Evolutionary conservation across 805 yeast species (phyloP).

Genomic region (Lipomyces kockii): DNA sequence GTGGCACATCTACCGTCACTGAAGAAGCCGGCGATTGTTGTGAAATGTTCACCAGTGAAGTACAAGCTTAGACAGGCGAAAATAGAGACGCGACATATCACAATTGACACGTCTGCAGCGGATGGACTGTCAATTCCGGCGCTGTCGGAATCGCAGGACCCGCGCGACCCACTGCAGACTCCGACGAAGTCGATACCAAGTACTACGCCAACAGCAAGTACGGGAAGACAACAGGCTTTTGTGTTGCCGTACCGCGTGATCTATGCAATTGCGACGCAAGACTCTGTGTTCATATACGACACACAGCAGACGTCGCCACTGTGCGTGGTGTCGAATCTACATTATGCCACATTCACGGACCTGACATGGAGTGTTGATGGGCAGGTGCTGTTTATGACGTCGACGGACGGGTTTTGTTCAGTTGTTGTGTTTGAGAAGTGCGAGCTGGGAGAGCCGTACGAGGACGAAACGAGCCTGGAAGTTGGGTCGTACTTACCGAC

Average conservation of each 20-base stretch:
- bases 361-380: slow-evolving; percentile 86
- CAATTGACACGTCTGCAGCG: slow-evolving; percentile 30
- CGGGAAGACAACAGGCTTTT: slow-evolving; percentile 48
- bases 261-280: slow-evolving; percentile 93
- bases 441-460: slow-evolving; percentile 58
- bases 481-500: slow-evolving; percentile 20
- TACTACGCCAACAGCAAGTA: slow-evolving; percentile 5
- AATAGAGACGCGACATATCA: slow-evolving; percentile 23
- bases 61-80: slow-evolving; percentile 49
- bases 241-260: slow-evolving; percentile 76
- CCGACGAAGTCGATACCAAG: slow-evolving; percentile 17
- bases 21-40: slow-evolving; percentile 81
- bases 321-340: slow-evolving; percentile 76
- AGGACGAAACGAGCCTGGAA: slow-evolving; percentile 15
- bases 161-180: background rate
- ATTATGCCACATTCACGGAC: slow-evolving; percentile 88
- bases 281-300: slow-evolving; percentile 78
- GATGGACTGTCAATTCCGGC: slow-evolving; percentile 22
- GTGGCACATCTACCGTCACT: slow-evolving; percentile 79
- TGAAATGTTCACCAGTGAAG: slow-evolving; percentile 72
- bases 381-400: slow-evolving; percentile 65
- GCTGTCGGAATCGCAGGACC: slow-evolving; percentile 13
- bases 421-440: slow-evolving; percentile 58
- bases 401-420: slow-evolving; percentile 94
- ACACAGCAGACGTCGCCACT: slow-evolving; percentile 72